Evolutionary conservation across 805 yeast genomes (phyloP), one percentile per base, ranked within the genome.

Genomic region (Yueomyces sinensis): DNA sequence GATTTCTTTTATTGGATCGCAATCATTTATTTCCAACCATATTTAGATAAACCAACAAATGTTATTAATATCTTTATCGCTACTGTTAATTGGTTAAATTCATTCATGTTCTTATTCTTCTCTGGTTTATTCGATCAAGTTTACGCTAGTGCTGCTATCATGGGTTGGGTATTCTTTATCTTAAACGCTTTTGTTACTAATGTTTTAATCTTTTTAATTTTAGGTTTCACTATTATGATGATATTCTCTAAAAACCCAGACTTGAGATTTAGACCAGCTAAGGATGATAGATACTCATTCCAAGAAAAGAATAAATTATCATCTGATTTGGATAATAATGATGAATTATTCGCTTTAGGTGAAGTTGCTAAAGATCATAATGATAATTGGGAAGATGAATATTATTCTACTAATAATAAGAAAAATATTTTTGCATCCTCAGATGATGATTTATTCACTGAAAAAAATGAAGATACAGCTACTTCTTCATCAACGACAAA

Each of bases 211-310:
- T 44, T 86, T 25, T 58, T 77, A 62, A 77, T 82, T 47, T 65
- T 86, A 39, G 74, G 74, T 2, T 76, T 80, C 45, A 69, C 77
- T 37, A 54, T 59, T n/a, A 59, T 75, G 47, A 74, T 82, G 7
- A 41, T 81, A 1, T 65, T 76, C 44, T 76, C 87, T 24, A 82
- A 79, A 63, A 83, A 83, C 54, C 95, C 95, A 19, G 95, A 83
- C 58, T 75, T 86, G 9, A 72, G 91, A 56, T 81, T 81, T 54
- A 82, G 81, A 34, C 91, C 93, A 11, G 93, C 94, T 9, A 76
- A 67, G 48, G 96, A 87, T 59, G 95, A 87, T 56, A 76, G 96
- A 70, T 76, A 84, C 17, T 83, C 95, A 9, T 87, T 87, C 74
- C 91, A 80, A 51, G 44, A 36, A 29, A 60, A 50, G 29, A 65